phyloP scores from a whole-genome alignment of 2,329 filamentous ascomycete genomes.

The Raffaelea albimanens region DNA sequence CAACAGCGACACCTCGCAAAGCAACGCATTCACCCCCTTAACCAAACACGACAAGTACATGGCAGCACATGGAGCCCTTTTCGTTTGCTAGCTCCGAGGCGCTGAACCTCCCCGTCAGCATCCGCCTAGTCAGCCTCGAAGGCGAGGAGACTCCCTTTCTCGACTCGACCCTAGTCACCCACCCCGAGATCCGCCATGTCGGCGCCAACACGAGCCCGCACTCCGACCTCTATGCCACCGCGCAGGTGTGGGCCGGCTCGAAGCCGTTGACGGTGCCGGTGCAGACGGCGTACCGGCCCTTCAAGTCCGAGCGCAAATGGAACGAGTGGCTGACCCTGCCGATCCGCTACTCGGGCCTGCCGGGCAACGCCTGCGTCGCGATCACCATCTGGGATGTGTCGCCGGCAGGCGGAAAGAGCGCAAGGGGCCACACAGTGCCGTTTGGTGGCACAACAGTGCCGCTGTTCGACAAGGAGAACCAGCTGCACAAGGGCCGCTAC shows the following conservation, averaged over 20 bases:
- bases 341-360: constrained; percentile 72
- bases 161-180: constrained; percentile 68
- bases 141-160: constrained; percentile 66
- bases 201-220: constrained; percentile 70
- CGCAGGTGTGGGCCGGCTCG: constrained; percentile 90
- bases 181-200: constrained; percentile 73
- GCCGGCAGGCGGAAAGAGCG: constrained; percentile 60
- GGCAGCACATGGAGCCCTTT: constrained; percentile 74
- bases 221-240: constrained; percentile 88
- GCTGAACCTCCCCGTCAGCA: constrained; percentile 62
- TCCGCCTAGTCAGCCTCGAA: constrained; percentile 65
- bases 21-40: too few relatives aligned
- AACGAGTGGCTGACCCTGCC: constrained; percentile 94
- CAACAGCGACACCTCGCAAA: too few relatives aligned
- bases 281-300: constrained; percentile 87
- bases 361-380: constrained; percentile 72
- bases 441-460: constrained; percentile 90
- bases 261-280: constrained; percentile 88
- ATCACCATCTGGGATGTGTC: constrained; percentile 95
- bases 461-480: constrained; percentile 88
- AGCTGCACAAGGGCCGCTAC: constrained; percentile 82
- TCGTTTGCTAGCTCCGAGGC: constrained; percentile 87
- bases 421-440: constrained; percentile 70
- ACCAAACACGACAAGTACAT: neutral
- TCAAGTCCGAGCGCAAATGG: constrained; percentile 71